Conservation (phyloP, 805 yeast species). For the Candida hungchunana region DNA sequence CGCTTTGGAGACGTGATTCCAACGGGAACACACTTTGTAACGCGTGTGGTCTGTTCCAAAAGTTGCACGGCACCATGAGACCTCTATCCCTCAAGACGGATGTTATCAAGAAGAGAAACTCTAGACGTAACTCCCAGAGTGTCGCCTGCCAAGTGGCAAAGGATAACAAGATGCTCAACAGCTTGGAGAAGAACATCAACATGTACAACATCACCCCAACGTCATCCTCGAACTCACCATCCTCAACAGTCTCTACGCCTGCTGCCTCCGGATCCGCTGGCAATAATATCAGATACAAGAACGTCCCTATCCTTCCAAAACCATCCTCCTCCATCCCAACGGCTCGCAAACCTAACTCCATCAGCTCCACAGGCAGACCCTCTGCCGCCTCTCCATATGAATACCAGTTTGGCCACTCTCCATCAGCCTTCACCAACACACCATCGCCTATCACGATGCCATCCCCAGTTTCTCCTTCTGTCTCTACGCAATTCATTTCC, state of each 20-base stretch:
- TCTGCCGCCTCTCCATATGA: slow-evolving; percentile 19
- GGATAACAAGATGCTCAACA: slow-evolving; percentile 14
- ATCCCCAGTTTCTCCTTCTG: slow-evolving; percentile 25
- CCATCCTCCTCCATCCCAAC: slow-evolving; percentile 18
- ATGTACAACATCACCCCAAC: slow-evolving; percentile 22
- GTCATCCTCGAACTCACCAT: slow-evolving; percentile 22
- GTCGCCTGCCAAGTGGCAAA: slow-evolving; percentile 6
- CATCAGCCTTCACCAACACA: slow-evolving; percentile 18
- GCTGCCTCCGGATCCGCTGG: too few relatives aligned
- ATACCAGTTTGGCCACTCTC: slow-evolving; percentile 14
- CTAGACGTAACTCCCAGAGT: slow-evolving; percentile 26
- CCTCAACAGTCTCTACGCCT: slow-evolving; percentile 11
- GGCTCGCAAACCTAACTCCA: slow-evolving; percentile 5
- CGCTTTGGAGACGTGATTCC: slow-evolving; percentile 89
- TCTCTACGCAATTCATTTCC: slow-evolving; percentile 6
- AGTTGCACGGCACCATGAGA: slow-evolving; percentile 87
- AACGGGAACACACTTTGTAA: slow-evolving; percentile 89
- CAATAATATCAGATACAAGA: slow-evolving; percentile 17
- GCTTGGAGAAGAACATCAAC: slow-evolving; percentile 22
- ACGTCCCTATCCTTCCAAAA: slow-evolving; percentile 28
- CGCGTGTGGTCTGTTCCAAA: slow-evolving; percentile 90
- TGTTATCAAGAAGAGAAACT: slow-evolving; percentile 74
- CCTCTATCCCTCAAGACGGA: slow-evolving; percentile 89
- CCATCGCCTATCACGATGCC: slow-evolving; percentile 26
- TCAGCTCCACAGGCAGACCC: slow-evolving; percentile 4